Evolutionary conservation across 73 alveolate species (phyloP).

Genomic region (Tetrahymena elliotti): DNA sequence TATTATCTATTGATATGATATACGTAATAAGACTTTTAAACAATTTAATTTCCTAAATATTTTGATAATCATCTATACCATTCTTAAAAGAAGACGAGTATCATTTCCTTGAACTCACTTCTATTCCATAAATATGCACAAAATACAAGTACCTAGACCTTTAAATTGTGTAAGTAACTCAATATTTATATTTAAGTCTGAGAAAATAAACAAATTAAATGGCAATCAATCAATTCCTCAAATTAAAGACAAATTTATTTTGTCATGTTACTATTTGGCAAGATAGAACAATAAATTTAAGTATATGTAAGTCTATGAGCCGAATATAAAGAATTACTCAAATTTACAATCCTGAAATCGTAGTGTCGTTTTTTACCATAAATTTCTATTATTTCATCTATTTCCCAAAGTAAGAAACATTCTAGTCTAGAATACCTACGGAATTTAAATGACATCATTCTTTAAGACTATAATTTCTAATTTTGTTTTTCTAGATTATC

Average conservation of each 20-base stretch:
- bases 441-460: background rate
- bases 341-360: background rate
- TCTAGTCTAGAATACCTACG: background rate
- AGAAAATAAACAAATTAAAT: too few species aligned
- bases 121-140: background rate
- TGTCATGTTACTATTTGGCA: too few species aligned
- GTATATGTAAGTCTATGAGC: background rate
- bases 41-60: background rate
- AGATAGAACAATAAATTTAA: background rate
- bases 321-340: background rate
- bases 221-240: background rate
- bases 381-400: background rate
- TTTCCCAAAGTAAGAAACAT: background rate
- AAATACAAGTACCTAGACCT: background rate
- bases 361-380: background rate
- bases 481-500: background rate
- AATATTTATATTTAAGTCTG: too few species aligned
- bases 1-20: background rate
- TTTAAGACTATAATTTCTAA: background rate
- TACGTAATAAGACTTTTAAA: background rate
- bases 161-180: too few species aligned
- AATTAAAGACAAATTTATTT: too few species aligned
- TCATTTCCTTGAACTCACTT: background rate
- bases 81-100: background rate
- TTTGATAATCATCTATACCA: background rate